Base-by-base conservation (phyloP, 179 eudicot genomes). In the Gypsophila paniculata region DNA sequence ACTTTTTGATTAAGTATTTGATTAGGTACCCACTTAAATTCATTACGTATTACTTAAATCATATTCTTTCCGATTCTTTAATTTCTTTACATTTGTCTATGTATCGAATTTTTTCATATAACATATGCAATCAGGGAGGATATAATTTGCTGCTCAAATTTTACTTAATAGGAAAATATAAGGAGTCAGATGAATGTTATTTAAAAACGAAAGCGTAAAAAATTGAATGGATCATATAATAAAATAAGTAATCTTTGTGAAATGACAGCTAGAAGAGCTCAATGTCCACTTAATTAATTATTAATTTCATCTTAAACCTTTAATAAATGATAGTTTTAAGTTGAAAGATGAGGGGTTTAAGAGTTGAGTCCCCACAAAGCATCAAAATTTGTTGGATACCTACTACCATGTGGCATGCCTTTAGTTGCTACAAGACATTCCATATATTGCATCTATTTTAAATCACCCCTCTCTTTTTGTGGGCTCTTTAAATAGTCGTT, bases 321-420 rank as follows among this genome's bases (percentile, higher is more conserved):
- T 66, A 32, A 57, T 73, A 53, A 60, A 52, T 36, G 69, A 32
- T 63, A 6, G 11, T 57, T 61, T 73, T 77, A 77, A 60, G 25
- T 11, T 53, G 10, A 44, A 60, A 25, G 61, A 18, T 21, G 21
- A 18, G 29, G 63, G 59, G n/a, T 2, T 44, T 38, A 3, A 46
- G 49, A 15, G 63, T 23, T 4, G 22, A 3, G 52, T 19, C 18
- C 81, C 77, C 54, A 69, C 65, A 21, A 54, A 64, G 74, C 81
- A 78, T 74, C 77, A 55, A 57, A 44, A 61, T 78, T 19, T 42
- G 48, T 32, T 62, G 12, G 23, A 42, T 34, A 29, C 52, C 69
- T 74, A 49, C 74, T 74, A 69, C 81, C 74, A 74, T 74, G 77
- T 78, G 77, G 68, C 77, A 74, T 74, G 72, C 69, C 75, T 69